Evolutionary conservation across 2,329 filamentous ascomycete genomes (phyloP), one percentile per base, ranked within the genome.

Genomic region (Phialophora chinensis): DNA sequence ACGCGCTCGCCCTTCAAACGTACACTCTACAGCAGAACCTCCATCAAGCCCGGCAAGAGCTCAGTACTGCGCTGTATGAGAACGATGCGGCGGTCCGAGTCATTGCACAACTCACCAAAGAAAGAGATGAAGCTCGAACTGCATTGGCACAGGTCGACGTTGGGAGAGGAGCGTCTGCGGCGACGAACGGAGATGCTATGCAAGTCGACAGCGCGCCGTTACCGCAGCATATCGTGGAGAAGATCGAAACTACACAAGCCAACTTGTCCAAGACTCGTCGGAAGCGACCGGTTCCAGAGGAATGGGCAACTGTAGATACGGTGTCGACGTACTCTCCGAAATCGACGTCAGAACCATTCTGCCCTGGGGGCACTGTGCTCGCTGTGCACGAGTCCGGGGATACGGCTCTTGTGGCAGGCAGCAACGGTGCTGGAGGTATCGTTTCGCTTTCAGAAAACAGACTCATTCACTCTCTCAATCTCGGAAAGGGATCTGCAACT

Each of bases 31-130:
- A 91, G 80, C 91, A 97, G 78, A 92, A 97, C 76, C 84, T 99
- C 69, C 86, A 90, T 60, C 91, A 96, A 77, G 96, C 93, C 50
- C 86, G 94, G 71, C 93, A 97, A 80, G 95, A 99, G 82, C 87
- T 99, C 64, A 92, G 92, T 64, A 95, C 92, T 1, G 92, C 95
- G 0, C 85, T 99, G 27, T 99, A 99, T 80, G 94, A 98, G 80
- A 92, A 98, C 74, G 95, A 99, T 83, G 94, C 95, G 1, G 95
- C 95, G n/a, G 89, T 96, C 58, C 87, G 95, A 69, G 95, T 99
- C 57, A 97, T 99, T 79, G 93, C 93, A 71, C 88, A 94, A 56
- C 78, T 99, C 77, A 91, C 91, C n/a, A 90, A 87, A 77, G 95
- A 99, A 83, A 84, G 95, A 69, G 93, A 99, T 74, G 93, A 98